Evolutionary conservation across 257 asterid species (phyloP).

Genomic region (Vinca minor): DNA sequence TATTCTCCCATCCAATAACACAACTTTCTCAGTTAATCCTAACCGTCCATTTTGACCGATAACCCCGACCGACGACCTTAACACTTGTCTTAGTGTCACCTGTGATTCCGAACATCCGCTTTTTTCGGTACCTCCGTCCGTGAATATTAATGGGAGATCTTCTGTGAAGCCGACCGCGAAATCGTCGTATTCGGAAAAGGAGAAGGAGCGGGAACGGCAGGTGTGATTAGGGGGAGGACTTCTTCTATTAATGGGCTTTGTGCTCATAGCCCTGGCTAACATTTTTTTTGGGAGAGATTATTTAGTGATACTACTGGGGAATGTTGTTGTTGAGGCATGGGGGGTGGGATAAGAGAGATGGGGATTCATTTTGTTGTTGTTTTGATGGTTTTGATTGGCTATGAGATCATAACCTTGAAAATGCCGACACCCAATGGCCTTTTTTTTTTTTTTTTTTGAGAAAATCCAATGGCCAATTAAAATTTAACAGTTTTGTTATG

Average conservation of each 20-base stretch:
- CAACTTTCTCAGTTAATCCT: conserved; percentile 53
- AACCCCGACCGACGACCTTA: conserved; percentile 50
- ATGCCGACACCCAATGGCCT: too few species aligned
- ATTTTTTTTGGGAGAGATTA: conserved; percentile 18
- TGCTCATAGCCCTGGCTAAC: conserved; percentile 39
- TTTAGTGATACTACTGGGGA: too few species aligned
- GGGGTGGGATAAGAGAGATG: background rate
- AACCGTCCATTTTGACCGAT: conserved; percentile 35
- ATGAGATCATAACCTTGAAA: too few species aligned
- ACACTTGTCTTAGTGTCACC: conserved; percentile 40
- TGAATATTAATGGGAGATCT: conserved; percentile 32
- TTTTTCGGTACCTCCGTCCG: conserved; percentile 2
- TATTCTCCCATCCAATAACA: conserved; percentile 34
- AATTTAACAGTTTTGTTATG: too few species aligned
- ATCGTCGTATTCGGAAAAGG: conserved; percentile 30
- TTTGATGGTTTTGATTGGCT: conserved; percentile 4
- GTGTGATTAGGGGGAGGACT: conserved; percentile 26
- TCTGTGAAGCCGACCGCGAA: conserved; percentile 37
- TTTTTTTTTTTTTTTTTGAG: too few species aligned
- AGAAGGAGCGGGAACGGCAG: conserved; percentile 29
- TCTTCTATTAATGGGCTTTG: conserved; percentile 24
- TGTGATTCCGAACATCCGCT: conserved; percentile 7
- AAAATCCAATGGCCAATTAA: too few species aligned
- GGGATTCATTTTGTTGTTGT: conserved; percentile 2
- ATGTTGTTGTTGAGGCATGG: background rate